phyloP scores from a whole-genome alignment of 805 yeast species.

The Zygosaccharomyces bisporus region DNA sequence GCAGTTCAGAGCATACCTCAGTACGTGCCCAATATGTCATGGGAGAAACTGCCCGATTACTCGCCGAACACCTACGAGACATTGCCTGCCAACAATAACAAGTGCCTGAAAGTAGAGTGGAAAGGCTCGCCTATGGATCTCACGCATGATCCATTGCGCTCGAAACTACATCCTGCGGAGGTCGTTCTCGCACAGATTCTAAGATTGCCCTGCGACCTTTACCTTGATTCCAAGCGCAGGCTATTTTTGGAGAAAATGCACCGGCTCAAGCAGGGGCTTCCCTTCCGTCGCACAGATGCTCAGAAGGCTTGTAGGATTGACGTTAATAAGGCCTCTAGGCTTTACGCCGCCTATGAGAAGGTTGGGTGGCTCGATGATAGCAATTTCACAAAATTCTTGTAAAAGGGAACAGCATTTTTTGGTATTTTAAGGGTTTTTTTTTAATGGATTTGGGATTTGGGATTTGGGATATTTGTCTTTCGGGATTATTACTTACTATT shows the following conservation, averaged over 20 bases:
- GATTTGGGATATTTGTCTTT: slow-evolving; percentile 2
- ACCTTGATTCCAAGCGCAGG: slow-evolving; percentile 76
- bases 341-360: slow-evolving; percentile 84
- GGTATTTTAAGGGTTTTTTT: slow-evolving; percentile 2
- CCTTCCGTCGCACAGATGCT: slow-evolving; percentile 94
- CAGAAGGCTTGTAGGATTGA: slow-evolving; percentile 97
- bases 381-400: slow-evolving; percentile 52
- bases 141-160: slow-evolving; percentile 65
- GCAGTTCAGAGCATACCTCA: slow-evolving; percentile 32
- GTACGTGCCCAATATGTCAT: slow-evolving; percentile 48
- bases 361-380: slow-evolving; percentile 88
- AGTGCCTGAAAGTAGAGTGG: slow-evolving; percentile 89
- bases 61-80: slow-evolving; percentile 61
- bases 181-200: slow-evolving; percentile 78
- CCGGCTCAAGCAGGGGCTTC: slow-evolving; percentile 62
- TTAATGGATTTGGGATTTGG: slow-evolving; percentile 1
- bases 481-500: background rate
- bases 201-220: slow-evolving; percentile 82
- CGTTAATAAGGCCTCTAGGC: slow-evolving; percentile 90
- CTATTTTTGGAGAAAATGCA: slow-evolving; percentile 85
- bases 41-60: slow-evolving; percentile 74
- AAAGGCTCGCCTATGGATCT: slow-evolving; percentile 97
- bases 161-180: slow-evolving; percentile 88
- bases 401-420: slow-evolving; percentile 8
- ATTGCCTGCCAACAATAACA: slow-evolving; percentile 58